Evolutionary conservation across 208 protist species (phyloP), one percentile per base, ranked within the genome.

Genomic region (Trypanosoma conorhini): DNA sequence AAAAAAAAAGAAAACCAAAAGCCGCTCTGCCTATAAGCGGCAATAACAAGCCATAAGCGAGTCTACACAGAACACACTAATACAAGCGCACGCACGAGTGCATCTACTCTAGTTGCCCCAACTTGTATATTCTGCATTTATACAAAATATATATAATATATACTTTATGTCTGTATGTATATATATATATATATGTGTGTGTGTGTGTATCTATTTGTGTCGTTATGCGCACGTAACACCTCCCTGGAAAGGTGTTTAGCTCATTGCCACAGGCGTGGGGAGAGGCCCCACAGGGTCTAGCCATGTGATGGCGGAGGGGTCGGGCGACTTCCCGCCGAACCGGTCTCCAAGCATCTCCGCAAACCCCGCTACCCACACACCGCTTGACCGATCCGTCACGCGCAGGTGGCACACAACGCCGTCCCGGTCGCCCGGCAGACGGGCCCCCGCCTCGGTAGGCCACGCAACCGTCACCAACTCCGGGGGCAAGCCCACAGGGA

Each of bases 351-450:
- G 33, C 31, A 74, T 31, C 15, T 58, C 70, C 3, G 42, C 13
- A 56, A 74, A 74, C 24, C 40, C 62, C 2, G 60, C 38, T 52
- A 19, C 24, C 70, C 60, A 74, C 7, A 67, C 51, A 50, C 5
- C 15, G 30, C 28, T 52, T 17, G 48, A 62, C 5, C 35, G 22
- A 68, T 74, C 62, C 38, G 21, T 19, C 19, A 74, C 62, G 48
- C 44, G 42, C n/a, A 40, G n/a, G 5, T 9, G 56, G 55, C 70
- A 67, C 10, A 51, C n/a, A 42, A 68, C 7, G 7, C 10, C n/a
- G 12, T 19, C 40, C 44, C 5, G 10, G 17, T 19, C 60, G 54
- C 21, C 3, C 28, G 10, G n/a, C 24, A 50, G 8, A 31, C 35
- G 9, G 17, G 17, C 5, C 54, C 13, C 51, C 24, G 3, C 19